Evolutionary conservation across 345 rosid species (phyloP), one percentile per base, ranked within the genome.

Genomic region (Hibiscus mutabilis): DNA sequence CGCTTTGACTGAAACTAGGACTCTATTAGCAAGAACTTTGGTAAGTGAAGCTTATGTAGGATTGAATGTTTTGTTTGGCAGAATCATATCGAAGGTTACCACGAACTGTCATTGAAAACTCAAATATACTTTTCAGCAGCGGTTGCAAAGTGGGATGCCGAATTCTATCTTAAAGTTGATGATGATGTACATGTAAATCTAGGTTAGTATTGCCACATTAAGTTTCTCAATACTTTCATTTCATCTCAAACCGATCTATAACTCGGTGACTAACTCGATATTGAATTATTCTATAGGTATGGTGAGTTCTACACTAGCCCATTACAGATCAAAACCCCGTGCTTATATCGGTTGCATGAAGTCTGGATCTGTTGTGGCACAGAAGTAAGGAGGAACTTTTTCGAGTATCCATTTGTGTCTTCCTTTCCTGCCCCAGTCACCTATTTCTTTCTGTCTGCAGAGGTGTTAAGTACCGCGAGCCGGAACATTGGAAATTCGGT

Each of bases 321-420:
- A 89, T 31, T 96, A 95, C 77, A 84, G 88, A 82, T 86, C 91
- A 60, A 89, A 95, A 72, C 82, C 84, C 5, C 84, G 86, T 58
- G 88, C 90, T 63, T 95, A 95, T 74, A 87, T 95, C 13, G 99
- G 97, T 42, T 95, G 98, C 76, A 95, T 95, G 99, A 95, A 95
- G 73, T 95, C 99, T 16, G 98, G 98, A 81, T 92, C 96, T 22
- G 93, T 95, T 74, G 86, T 92, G 33, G 87, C 96, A 62, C 98
- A 89, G 72, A 92, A 87, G 99, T 92, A 90, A 65, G 87, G 56
- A 71, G 16, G 64, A 6, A 66, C 72, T 21, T 57, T 44, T 21
- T 25, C 16, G 46, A 27, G 68, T 15, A 11, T 53, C n/a, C n/a
- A 1, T 11, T 22, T 6, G 18, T 70, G 37, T 19, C 18, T 25